Conservation (phyloP, 768 basidiomycete species). For the Lactarius hatsudake region DNA sequence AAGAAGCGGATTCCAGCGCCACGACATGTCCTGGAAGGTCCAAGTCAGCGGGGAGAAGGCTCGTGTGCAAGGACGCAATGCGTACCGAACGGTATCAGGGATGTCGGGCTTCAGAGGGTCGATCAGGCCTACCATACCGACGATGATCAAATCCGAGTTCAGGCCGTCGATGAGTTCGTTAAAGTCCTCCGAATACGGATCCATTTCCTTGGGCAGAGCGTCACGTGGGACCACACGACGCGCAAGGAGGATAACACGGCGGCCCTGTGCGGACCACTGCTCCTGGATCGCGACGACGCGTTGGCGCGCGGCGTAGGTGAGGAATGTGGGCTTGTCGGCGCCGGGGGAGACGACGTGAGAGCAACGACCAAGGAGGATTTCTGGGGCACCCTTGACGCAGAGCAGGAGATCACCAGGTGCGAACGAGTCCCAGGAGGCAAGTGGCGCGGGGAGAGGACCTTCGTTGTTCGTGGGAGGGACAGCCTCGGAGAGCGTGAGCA, state of each 20-base stretch:
- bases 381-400: constrained; percentile 52
- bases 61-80: neutral
- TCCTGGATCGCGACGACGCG: constrained; percentile 42
- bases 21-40: constrained; percentile 39
- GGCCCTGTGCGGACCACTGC: constrained; percentile 50
- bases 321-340: constrained; percentile 36
- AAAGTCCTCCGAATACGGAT: constrained; percentile 37
- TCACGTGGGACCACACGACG: constrained; percentile 40
- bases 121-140: constrained; percentile 58
- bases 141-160: constrained; percentile 47
- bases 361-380: constrained; percentile 45
- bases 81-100: constrained; percentile 42
- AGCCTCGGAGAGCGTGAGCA: constrained; percentile 43
- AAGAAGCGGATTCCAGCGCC: constrained; percentile 60
- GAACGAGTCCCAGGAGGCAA: constrained; percentile 34
- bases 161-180: constrained; percentile 44
- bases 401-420: constrained; percentile 34
- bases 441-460: constrained; percentile 26
- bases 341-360: constrained; percentile 39
- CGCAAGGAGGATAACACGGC: constrained; percentile 61
- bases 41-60: neutral
- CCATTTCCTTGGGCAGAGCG: constrained; percentile 34
- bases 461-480: constrained; percentile 1
- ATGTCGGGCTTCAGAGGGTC: constrained; percentile 60
- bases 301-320: constrained; percentile 34